phyloP scores from a whole-genome alignment of 78 protist genomes.

The Salpingoeca rosetta region DNA sequence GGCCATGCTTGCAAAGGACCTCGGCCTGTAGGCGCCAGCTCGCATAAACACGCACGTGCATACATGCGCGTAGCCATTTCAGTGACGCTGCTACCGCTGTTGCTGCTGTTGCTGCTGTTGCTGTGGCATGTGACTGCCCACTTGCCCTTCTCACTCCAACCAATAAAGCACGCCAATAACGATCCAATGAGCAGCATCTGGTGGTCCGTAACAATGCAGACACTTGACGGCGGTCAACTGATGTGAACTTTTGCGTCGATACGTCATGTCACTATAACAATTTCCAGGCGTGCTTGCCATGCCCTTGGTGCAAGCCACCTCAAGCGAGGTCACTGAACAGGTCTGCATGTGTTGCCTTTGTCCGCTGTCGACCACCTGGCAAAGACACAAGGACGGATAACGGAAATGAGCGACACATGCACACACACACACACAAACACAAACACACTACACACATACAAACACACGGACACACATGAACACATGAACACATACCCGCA shows the following conservation, averaged over 20 bases:
- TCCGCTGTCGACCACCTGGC: too few species aligned
- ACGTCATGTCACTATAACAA: too few species aligned
- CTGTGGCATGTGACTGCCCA: background rate
- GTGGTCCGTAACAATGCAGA: background rate
- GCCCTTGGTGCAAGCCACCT: too few species aligned
- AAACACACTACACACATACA: too few species aligned
- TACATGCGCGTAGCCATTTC: background rate
- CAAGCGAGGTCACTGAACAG: too few species aligned
- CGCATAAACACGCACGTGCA: background rate
- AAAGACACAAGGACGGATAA: too few species aligned
- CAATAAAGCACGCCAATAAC: background rate
- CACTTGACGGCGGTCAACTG: background rate
- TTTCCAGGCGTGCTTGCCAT: too few species aligned
- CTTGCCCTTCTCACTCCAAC: background rate
- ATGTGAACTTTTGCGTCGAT: background rate
- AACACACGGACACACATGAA: too few species aligned
- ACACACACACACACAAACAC: too few species aligned
- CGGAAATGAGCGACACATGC: too few species aligned
- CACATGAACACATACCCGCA: too few species aligned
- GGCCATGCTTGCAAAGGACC: constrained; percentile 68
- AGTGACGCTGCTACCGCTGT: background rate
- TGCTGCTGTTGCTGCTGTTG: background rate
- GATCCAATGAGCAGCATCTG: background rate
- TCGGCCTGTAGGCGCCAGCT: constrained; percentile 2
- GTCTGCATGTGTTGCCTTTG: too few species aligned